Evolutionary conservation across 2,329 filamentous ascomycete genomes (phyloP).

Genomic region (Fonsecaea erecta): DNA sequence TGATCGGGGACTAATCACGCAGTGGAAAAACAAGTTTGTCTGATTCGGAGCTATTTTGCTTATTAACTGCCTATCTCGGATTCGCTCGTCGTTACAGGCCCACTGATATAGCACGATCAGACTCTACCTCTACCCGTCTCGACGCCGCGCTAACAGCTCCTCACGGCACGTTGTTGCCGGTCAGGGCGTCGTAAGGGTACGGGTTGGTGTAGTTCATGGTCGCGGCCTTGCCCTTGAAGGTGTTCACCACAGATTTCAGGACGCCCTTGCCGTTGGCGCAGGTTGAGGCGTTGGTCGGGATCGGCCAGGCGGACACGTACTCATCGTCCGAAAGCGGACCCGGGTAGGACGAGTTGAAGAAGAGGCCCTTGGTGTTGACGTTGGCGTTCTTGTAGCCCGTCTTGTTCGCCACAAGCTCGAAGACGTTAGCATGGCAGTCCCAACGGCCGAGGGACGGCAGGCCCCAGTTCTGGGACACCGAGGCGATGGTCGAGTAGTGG

Average conservation of each 20-base stretch:
- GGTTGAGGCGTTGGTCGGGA: conserved; percentile 65
- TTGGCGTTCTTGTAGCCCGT: conserved; percentile 60
- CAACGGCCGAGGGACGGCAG: conserved; percentile 71
- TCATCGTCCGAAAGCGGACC: conserved; percentile 41
- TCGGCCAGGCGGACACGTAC: conserved; percentile 35
- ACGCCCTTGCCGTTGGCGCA: conserved; percentile 74
- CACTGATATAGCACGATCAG: not conserved
- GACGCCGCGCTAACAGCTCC: not conserved
- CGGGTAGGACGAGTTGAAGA: conserved; percentile 58
- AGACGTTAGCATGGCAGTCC: conserved; percentile 75
- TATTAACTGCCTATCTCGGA: not conserved
- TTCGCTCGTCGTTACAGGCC: too few species aligned
- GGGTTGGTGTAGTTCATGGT: conserved; percentile 28
- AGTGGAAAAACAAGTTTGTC: not conserved
- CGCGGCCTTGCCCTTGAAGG: conserved; percentile 18
- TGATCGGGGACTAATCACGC: not conserved
- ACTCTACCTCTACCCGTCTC: not conserved
- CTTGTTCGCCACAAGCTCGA: conserved; percentile 62
- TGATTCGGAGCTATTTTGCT: not conserved
- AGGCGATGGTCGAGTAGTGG: conserved; percentile 72
- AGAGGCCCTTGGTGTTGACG: conserved; percentile 49
- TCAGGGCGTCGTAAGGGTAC: conserved; percentile 25
- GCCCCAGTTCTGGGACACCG: conserved; percentile 71
- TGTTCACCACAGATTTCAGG: conserved; percentile 23
- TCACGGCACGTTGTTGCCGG: conserved; percentile 19